A percentile compares a stretch with the other conserved stretches of the same genome.
Evolutionary conservation across 192 early-diverging fungal genomes (phyloP).

Genomic region (Linnemannia exigua): DNA sequence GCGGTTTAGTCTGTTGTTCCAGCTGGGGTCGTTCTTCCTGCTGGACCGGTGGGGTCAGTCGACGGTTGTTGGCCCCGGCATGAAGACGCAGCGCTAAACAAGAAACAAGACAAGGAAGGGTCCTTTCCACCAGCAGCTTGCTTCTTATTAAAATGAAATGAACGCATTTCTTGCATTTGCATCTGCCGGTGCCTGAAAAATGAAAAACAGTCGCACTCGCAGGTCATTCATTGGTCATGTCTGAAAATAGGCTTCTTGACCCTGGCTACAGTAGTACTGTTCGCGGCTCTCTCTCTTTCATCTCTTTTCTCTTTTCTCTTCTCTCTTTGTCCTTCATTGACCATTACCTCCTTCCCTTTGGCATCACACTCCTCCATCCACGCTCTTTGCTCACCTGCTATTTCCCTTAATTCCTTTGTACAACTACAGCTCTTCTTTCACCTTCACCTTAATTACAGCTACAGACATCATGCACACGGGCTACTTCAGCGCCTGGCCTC

Average conservation of each 20-base stretch:
- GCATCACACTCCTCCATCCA: too few relatives aligned
- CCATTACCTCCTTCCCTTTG: neutral
- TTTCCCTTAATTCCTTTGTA: neutral
- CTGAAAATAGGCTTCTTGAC: neutral
- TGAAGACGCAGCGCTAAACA: neutral
- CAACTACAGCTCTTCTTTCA: neutral
- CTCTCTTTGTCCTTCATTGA: neutral
- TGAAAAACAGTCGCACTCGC: neutral
- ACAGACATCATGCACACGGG: constrained; percentile 9
- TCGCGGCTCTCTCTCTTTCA: too few relatives aligned
- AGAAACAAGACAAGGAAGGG: neutral
- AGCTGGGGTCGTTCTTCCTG: constrained; percentile 16
- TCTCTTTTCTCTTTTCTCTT: neutral
- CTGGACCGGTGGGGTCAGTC: constrained; percentile 35
- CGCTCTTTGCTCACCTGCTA: neutral
- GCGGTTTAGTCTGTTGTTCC: constrained; percentile 38
- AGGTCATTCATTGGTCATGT: constrained; percentile 1
- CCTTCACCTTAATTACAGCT: neutral
- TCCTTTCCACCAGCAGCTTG: too few relatives aligned
- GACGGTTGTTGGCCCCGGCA: constrained; percentile 14
- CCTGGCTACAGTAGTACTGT: too few relatives aligned
- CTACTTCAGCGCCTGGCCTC: constrained; percentile 30
- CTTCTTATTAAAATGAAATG: too few relatives aligned
- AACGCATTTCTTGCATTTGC: too few relatives aligned
- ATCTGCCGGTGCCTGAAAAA: constrained; percentile 1